These are phyloP conservation scores for Backusella sp. DNA, from an alignment of 192 early-diverging fungal genomes.

Conservation along the genomic window DNA sequence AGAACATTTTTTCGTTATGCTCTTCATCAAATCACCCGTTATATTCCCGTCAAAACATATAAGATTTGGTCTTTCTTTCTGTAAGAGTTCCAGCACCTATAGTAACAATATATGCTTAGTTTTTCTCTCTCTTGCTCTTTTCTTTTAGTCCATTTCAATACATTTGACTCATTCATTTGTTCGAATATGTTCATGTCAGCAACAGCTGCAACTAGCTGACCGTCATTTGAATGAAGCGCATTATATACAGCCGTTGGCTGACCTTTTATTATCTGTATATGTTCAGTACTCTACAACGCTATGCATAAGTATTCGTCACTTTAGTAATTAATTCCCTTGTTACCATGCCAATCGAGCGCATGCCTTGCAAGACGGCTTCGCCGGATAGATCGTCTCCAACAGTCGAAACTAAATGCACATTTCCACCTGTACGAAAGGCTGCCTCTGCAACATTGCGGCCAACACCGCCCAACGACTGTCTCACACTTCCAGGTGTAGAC, in stretches of 20 bases:
- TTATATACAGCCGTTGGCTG: constrained; percentile 73
- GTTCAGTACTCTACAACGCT: constrained; percentile 25
- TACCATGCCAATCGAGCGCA: constrained; percentile 61
- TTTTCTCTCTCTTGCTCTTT: background rate
- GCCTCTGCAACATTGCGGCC: constrained; percentile 91
- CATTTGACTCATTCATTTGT: constrained; percentile 38
- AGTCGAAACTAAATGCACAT: constrained; percentile 57
- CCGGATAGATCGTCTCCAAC: constrained; percentile 77
- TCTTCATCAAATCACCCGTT: constrained; percentile 39
- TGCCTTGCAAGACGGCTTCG: constrained; percentile 45
- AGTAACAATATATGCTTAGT: background rate
- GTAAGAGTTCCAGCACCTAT: constrained; percentile 36
- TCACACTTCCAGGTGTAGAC: constrained; percentile 71
- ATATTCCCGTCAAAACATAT: constrained; percentile 81
- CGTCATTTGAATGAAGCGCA: constrained; percentile 68
- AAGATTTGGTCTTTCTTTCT: constrained; percentile 40
- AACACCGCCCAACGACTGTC: constrained; percentile 80
- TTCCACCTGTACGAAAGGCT: constrained; percentile 58
- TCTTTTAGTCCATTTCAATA: constrained; percentile 14
- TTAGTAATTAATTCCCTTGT: background rate
- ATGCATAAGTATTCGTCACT: constrained; percentile 6
- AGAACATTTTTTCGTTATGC: constrained; percentile 42
- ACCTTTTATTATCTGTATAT: constrained; percentile 29
- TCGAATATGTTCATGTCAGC: constrained; percentile 93
- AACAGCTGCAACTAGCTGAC: constrained; percentile 76